Conservation (phyloP, 441 rosid genomes). For the Populus hybrid region DNA sequence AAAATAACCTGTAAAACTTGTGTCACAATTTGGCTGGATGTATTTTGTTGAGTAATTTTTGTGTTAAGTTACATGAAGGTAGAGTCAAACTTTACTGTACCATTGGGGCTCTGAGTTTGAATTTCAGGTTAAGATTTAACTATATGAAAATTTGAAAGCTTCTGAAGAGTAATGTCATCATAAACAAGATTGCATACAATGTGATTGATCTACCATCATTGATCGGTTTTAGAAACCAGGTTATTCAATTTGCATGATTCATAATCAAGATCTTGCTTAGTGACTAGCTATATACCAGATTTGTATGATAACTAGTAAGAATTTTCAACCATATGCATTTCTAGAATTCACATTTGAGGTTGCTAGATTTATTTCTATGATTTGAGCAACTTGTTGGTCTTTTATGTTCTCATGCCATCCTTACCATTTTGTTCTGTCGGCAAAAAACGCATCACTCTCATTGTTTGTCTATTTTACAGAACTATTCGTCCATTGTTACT, state of each 20-base stretch:
- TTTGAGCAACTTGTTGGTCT: neutral
- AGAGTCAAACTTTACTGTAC: neutral
- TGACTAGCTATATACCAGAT: neutral
- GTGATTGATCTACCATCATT: too few species aligned
- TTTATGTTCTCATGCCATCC: neutral
- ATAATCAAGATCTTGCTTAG: neutral
- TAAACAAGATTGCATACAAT: neutral
- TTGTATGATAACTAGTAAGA: neutral
- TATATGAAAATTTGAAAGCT: neutral
- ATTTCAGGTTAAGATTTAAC: neutral
- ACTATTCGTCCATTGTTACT: slow-evolving; percentile 70
- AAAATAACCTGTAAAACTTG: neutral
- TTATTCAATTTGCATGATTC: neutral
- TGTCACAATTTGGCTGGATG: neutral
- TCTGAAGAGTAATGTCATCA: neutral
- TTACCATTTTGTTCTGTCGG: neutral
- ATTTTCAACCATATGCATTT: neutral
- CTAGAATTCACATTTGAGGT: neutral
- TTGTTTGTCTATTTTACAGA: slow-evolving; percentile 39
- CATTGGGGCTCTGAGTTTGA: neutral
- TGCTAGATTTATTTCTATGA: neutral
- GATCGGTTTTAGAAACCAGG: neutral
- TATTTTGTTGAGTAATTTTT: neutral
- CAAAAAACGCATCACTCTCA: neutral
- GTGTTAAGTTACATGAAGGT: neutral